These are phyloP conservation scores for Dendrothele bispora DNA, from an alignment of 768 basidiomycete genomes.

Conservation along the genomic window DNA sequence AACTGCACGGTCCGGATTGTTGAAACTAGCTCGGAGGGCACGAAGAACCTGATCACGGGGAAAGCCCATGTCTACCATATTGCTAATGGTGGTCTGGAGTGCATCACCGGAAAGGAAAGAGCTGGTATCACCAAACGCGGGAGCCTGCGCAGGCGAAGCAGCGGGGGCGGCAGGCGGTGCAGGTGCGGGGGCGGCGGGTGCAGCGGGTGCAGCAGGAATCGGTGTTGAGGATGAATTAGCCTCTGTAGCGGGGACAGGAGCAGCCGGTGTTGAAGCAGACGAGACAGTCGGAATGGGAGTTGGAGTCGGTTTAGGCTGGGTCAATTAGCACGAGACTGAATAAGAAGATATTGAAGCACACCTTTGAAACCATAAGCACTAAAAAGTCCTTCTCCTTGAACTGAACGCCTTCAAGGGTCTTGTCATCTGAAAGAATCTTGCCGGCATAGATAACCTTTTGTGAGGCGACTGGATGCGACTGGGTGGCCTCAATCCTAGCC, in stretches of 20 bases:
- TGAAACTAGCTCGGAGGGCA: constrained; percentile 90
- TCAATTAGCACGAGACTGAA: background rate
- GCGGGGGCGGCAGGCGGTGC: constrained; percentile 34
- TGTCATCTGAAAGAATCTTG: constrained; percentile 86
- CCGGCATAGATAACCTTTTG: constrained; percentile 98
- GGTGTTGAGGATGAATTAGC: constrained; percentile 27
- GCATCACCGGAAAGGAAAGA: constrained; percentile 77
- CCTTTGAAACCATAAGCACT: constrained; percentile 99
- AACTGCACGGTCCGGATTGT: constrained; percentile 97
- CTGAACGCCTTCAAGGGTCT: constrained; percentile 82
- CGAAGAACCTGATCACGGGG: constrained; percentile 78
- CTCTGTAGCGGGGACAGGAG: constrained; percentile 20
- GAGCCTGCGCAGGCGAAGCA: constrained; percentile 23
- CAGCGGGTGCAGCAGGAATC: constrained; percentile 29
- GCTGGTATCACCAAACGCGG: constrained; percentile 44
- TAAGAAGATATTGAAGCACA: constrained; percentile 26
- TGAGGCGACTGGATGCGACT: constrained; percentile 68
- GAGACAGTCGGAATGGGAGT: constrained; percentile 30
- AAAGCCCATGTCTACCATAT: constrained; percentile 96
- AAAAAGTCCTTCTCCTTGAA: constrained; percentile 99
- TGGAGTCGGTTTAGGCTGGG: constrained; percentile 58
- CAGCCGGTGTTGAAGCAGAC: constrained; percentile 31
- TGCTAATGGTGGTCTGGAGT: constrained; percentile 73
- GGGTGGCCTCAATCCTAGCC: constrained; percentile 73
- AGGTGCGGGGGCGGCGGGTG: constrained; percentile 34